Percentiles rank a stretch among this genome's conserved stretches.
Evolutionary conservation across 2,329 filamentous ascomycete genomes (phyloP).

Genomic region (Penicillium hesseltinei): DNA sequence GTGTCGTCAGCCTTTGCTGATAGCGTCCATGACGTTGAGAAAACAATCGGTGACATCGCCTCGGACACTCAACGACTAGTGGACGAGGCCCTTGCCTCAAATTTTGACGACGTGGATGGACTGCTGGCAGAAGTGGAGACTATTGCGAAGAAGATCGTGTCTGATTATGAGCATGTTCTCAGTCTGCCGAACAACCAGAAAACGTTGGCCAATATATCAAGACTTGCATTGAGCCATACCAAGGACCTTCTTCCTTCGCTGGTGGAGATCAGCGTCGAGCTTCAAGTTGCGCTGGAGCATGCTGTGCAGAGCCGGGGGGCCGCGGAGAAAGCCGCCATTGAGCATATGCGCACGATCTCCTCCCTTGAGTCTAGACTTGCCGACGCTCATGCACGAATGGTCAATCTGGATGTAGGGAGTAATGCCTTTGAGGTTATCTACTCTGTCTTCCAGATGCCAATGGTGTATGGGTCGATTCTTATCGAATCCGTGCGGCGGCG

Average conservation of each 20-base stretch:
- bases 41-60: slow-evolving; percentile 59
- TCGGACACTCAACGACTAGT: slow-evolving; percentile 48
- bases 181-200: slow-evolving; percentile 67
- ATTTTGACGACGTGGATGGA: slow-evolving; percentile 63
- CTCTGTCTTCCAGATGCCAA: slow-evolving; percentile 77
- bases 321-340: slow-evolving; percentile 63
- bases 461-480: slow-evolving; percentile 84
- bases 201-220: slow-evolving; percentile 59
- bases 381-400: slow-evolving; percentile 69
- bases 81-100: slow-evolving; percentile 49
- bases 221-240: slow-evolving; percentile 63
- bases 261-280: slow-evolving; percentile 55
- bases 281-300: slow-evolving; percentile 49
- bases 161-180: slow-evolving; percentile 77
- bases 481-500: slow-evolving; percentile 80
- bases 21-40: slow-evolving; percentile 62
- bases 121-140: slow-evolving; percentile 82
- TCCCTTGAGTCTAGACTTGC: slow-evolving; percentile 73
- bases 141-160: slow-evolving; percentile 79
- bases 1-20: slow-evolving; percentile 60
- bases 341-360: slow-evolving; percentile 79
- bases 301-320: slow-evolving; percentile 65
- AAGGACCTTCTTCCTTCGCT: slow-evolving; percentile 62
- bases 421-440: slow-evolving; percentile 78
- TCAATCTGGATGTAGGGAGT: slow-evolving; percentile 70